Base-by-base conservation (phyloP, 2,329 filamentous ascomycete genomes). In the Rosellinia necatrix region DNA sequence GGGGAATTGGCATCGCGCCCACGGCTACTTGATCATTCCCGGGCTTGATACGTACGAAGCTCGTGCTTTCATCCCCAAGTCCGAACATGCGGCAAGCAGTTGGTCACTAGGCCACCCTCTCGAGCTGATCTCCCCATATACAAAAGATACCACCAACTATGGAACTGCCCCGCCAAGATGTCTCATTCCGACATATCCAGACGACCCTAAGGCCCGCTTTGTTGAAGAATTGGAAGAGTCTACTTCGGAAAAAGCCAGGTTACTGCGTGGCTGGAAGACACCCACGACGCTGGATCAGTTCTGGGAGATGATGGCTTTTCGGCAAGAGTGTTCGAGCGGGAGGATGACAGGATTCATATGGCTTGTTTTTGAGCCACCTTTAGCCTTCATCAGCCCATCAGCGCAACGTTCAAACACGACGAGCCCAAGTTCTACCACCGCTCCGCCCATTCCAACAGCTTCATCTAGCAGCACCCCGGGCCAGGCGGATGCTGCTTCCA, bases 291-390 rank as follows among this genome's bases (percentile, higher is more conserved):
- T 99, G 35, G 90, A 92, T n/a, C 87, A 92, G 64, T 99, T 99
- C 68, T 99, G 94, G 94, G 94, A 99, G 60, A 89, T 96, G 82
- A 97, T 99, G 93, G 88, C 92, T 0, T 97, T 90, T 69, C 82
- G 94, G 53, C 94, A 97, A 71, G 94, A 99, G 70, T 99, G 94
- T 69, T 96, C 92, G 0, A 91, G 92, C 29, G 96, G 94, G 0
- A 82, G 92, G 15, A 81, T 96, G 68, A 96, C 96, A 0, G 96
- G 96, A 0, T 99, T 99, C 64, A 81, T 97, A 22, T 99, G 96
- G 93, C 76, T 97, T 22, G 87, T 97, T 0, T 89, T 97, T 62
- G 88, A 91, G 29, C 80, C 85, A 8, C 58, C 68, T 15, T 30
- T 48, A 27, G 21, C 53, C 15, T 40, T 58, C 8, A 54, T 41